phyloP scores from a whole-genome alignment of 352 stramenopile species.

The Phytophthora sojae region DNA sequence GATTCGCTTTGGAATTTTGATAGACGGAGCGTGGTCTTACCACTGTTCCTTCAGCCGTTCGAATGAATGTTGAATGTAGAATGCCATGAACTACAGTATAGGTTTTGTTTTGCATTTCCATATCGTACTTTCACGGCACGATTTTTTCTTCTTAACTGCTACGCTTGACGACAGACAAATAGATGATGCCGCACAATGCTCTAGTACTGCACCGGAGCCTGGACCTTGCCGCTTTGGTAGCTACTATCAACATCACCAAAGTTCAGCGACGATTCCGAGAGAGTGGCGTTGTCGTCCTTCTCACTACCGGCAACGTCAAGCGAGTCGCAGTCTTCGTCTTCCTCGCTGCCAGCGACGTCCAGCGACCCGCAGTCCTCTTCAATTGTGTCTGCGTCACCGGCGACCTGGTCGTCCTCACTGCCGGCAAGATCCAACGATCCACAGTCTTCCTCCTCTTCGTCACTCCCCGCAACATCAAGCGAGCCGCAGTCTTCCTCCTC shows the following conservation, averaged over 20 bases:
- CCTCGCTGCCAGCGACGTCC: conserved; percentile 8
- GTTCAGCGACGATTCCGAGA: conserved; percentile 35
- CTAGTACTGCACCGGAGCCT: conserved; percentile 21
- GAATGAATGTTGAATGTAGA: no score
- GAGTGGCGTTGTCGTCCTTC: neutral
- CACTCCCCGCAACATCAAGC: conserved; percentile 25
- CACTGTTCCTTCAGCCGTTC: no score
- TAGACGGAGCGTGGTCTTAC: no score
- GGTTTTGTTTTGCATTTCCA: neutral
- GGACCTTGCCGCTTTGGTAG: conserved; percentile 37
- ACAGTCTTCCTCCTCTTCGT: conserved; percentile 27
- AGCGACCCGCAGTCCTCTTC: conserved; percentile 22
- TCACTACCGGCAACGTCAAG: conserved; percentile 13
- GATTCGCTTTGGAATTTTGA: no score
- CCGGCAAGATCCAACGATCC: conserved; percentile 22
- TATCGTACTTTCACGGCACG: conserved; percentile 1
- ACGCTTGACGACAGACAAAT: conserved; percentile 8
- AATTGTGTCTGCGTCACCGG: neutral
- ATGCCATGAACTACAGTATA: no score
- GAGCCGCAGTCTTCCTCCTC: conserved; percentile 21
- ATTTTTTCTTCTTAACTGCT: no score
- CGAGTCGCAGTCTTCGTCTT: conserved; percentile 10
- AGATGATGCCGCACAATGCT: neutral
- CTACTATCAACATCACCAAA: conserved; percentile 24
- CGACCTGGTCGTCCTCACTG: conserved; percentile 3